phyloP scores from a whole-genome alignment of 2,329 filamentous ascomycete species.

The Ascochyta lentis region DNA sequence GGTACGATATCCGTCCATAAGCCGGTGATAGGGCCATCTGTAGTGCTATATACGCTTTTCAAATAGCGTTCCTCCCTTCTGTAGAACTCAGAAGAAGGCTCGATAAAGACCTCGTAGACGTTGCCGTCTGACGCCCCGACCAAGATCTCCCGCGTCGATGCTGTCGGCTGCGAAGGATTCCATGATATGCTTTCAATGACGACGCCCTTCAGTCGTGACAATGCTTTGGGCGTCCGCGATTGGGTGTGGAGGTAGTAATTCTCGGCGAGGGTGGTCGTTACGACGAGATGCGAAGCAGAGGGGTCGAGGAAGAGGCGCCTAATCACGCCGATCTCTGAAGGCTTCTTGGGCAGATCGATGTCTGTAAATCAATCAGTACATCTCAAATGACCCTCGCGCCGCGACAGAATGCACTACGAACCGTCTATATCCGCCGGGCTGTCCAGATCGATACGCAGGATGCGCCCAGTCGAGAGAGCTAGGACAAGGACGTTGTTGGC shows the following conservation, averaged over 20 bases:
- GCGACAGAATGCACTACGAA: conserved; percentile 30
- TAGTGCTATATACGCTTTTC: conserved; percentile 80
- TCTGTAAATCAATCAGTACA: conserved; percentile 60
- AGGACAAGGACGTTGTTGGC: conserved; percentile 96
- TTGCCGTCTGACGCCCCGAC: conserved; percentile 92
- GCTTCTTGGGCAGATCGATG: conserved; percentile 94
- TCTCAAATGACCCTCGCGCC: not conserved
- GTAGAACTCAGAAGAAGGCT: conserved; percentile 94
- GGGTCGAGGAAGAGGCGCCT: conserved; percentile 97
- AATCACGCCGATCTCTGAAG: conserved; percentile 89
- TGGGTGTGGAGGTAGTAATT: conserved; percentile 99
- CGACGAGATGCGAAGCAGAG: conserved; percentile 90
- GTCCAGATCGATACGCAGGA: conserved; percentile 92
- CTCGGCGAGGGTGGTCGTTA: conserved; percentile 89
- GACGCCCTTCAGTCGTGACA: conserved; percentile 84
- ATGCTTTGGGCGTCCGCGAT: conserved; percentile 81
- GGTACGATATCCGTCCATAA: conserved; percentile 80
- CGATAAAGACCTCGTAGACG: conserved; percentile 93
- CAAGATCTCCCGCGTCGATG: conserved; percentile 92
- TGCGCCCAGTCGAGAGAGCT: conserved; percentile 88
- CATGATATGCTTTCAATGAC: conserved; percentile 89
- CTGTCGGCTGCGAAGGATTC: conserved; percentile 91
- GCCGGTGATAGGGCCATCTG: conserved; percentile 83
- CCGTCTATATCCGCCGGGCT: conserved; percentile 91
- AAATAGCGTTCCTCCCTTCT: conserved; percentile 92